Percentiles rank a stretch among this genome's conserved stretches.
phyloP scores from a whole-genome alignment of 805 yeast genomes.

The Priceomyces carsonii region DNA sequence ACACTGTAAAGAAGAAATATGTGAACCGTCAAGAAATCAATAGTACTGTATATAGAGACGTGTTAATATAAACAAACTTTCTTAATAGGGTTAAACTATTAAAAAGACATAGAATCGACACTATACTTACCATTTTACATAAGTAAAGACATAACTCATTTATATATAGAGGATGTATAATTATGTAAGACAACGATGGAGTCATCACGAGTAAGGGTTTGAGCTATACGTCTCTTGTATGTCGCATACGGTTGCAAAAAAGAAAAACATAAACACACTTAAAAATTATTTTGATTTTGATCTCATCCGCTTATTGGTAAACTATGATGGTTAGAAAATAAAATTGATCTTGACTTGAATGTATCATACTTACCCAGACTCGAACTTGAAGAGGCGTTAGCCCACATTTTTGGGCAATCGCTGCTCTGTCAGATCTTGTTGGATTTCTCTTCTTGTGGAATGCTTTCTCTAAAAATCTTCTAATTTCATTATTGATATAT shows the following conservation, averaged over 20 bases:
- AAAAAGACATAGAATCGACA: too few relatives aligned
- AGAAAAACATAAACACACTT: neutral
- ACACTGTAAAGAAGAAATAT: constrained; percentile 4
- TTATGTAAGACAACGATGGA: too few relatives aligned
- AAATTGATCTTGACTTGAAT: neutral
- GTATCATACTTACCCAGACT: constrained; percentile 29
- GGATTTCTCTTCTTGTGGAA: constrained; percentile 20
- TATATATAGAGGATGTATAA: too few relatives aligned
- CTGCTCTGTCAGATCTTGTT: constrained; percentile 23
- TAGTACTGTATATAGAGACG: too few relatives aligned
- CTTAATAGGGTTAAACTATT: too few relatives aligned
- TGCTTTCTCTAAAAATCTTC: constrained; percentile 13
- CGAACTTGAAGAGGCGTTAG: constrained; percentile 28
- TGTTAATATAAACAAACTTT: too few relatives aligned
- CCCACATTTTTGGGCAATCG: constrained; percentile 27
- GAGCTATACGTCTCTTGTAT: too few relatives aligned
- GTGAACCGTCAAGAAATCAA: too few relatives aligned
- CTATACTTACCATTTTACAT: too few relatives aligned
- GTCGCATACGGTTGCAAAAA: too few relatives aligned
- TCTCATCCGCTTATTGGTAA: constrained; percentile 6
- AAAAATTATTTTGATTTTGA: constrained; percentile 1
- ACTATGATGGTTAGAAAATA: constrained; percentile 1
- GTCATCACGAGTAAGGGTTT: too few relatives aligned
- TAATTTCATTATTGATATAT: constrained; percentile 1
- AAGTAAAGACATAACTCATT: too few relatives aligned